Evolutionary conservation across 768 basidiomycete species (phyloP).

Genomic region (Tricholoma hemisulphureum): DNA sequence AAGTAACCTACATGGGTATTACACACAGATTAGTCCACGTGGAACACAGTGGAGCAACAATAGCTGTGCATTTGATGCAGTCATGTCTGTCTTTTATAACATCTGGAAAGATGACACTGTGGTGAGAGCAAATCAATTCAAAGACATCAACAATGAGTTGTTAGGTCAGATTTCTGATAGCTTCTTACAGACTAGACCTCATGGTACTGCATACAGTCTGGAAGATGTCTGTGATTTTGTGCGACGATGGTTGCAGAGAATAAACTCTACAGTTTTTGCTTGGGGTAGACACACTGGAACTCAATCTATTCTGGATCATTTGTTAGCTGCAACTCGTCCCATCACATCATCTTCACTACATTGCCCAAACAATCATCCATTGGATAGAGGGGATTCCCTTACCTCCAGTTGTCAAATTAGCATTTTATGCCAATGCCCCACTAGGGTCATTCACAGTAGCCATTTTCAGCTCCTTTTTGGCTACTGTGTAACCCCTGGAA

Average conservation of each 20-base stretch:
- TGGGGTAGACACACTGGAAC: not conserved
- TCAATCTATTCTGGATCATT: not conserved
- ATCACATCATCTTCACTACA: not conserved
- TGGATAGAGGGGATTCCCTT: not conserved
- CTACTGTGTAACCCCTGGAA: too few relatives aligned
- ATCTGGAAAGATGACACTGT: not conserved
- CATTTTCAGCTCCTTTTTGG: too few relatives aligned
- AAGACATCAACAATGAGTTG: not conserved
- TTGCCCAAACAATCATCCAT: not conserved
- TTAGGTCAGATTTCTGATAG: not conserved
- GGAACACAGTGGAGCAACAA: slow-evolving; percentile 3
- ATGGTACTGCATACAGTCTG: not conserved
- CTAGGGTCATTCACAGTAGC: too few relatives aligned
- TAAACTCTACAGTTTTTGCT: not conserved
- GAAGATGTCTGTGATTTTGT: not conserved
- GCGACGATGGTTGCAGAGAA: not conserved
- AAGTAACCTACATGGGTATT: not conserved
- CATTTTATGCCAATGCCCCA: not conserved
- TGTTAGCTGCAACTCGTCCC: not conserved
- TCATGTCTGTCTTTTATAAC: not conserved
- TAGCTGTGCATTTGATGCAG: slow-evolving; percentile 6
- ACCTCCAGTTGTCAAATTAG: not conserved
- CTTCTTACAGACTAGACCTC: not conserved
- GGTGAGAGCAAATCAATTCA: not conserved
- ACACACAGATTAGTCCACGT: not conserved